Conservation (phyloP, 768 basidiomycete species). For the Tulasnella sp. region DNA sequence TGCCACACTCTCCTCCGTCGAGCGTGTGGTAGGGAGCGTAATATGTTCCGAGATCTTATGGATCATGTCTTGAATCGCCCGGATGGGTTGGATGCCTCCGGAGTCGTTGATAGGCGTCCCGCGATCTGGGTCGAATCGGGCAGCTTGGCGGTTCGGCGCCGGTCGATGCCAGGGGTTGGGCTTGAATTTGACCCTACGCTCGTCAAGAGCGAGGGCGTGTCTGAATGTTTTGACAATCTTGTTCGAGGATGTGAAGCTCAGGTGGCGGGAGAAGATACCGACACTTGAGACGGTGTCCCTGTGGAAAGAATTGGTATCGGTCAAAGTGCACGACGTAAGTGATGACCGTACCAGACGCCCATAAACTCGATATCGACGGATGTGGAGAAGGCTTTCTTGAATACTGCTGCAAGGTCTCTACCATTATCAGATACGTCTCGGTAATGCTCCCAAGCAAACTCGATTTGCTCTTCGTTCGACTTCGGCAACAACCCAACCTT, state of each 20-base stretch:
- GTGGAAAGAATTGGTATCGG: not conserved
- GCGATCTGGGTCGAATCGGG: not conserved
- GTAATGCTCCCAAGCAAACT: conserved; percentile 9
- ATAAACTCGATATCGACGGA: conserved; percentile 21
- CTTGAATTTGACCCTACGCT: conserved; percentile 17
- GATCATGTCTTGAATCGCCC: no score
- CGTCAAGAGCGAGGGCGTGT: conserved; percentile 19
- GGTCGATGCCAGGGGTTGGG: conserved; percentile 15
- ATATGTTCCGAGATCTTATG: not conserved
- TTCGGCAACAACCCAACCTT: conserved; percentile 14
- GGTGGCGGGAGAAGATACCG: conserved; percentile 18
- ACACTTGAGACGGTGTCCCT: conserved; percentile 22
- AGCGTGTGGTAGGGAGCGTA: no score
- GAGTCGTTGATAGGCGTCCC: not conserved
- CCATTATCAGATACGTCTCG: not conserved
- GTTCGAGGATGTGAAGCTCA: conserved; percentile 22
- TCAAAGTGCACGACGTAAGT: no score
- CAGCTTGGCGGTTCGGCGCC: not conserved
- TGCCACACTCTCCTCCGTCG: not conserved
- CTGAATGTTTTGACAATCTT: conserved; percentile 21
- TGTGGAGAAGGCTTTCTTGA: conserved; percentile 21
- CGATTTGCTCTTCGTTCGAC: conserved; percentile 4
- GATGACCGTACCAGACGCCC: conserved; percentile 20
- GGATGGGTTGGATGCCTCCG: not conserved
- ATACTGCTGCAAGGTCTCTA: conserved; percentile 16